A percentile compares a stretch with the other conserved stretches of the same genome.
These are phyloP conservation scores for Cetraspora pellucida DNA, from an alignment of 192 early-diverging fungal species.

Conservation along the genomic window DNA sequence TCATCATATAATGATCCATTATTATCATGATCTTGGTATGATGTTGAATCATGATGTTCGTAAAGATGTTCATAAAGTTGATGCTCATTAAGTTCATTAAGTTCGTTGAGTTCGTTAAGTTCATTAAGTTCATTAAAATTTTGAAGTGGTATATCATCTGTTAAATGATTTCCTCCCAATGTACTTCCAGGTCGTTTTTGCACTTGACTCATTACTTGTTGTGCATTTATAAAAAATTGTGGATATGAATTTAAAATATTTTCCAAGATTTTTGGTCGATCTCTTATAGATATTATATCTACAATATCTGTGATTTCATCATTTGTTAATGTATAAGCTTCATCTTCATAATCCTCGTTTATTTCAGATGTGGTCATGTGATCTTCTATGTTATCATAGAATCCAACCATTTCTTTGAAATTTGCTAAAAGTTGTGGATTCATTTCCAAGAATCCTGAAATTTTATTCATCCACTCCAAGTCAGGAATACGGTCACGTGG, in stretches of 20 bases:
- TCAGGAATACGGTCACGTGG: conserved; percentile 3
- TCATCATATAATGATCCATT: conserved; percentile 12
- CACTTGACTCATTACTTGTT: neutral
- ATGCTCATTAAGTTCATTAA: too few relatives aligned
- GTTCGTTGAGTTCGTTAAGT: too few relatives aligned
- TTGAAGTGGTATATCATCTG: neutral
- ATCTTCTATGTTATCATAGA: conserved; percentile 7
- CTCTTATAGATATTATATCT: conserved; percentile 37
- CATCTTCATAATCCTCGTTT: conserved; percentile 26
- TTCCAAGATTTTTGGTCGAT: conserved; percentile 29
- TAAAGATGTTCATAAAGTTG: too few relatives aligned
- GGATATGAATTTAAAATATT: neutral
- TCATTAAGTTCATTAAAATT: too few relatives aligned
- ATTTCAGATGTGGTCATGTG: neutral
- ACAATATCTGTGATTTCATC: conserved; percentile 15
- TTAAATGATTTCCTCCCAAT: neutral
- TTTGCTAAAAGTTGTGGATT: conserved; percentile 34
- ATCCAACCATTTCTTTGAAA: conserved; percentile 49
- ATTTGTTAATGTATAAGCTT: neutral
- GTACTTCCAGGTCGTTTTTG: neutral
- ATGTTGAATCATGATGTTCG: neutral
- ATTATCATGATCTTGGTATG: neutral
- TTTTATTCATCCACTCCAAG: neutral
- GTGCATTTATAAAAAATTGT: neutral
- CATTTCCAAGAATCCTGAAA: neutral